Base-by-base conservation (phyloP, 345 rosid species). In the Eucalyptus decipiens region DNA sequence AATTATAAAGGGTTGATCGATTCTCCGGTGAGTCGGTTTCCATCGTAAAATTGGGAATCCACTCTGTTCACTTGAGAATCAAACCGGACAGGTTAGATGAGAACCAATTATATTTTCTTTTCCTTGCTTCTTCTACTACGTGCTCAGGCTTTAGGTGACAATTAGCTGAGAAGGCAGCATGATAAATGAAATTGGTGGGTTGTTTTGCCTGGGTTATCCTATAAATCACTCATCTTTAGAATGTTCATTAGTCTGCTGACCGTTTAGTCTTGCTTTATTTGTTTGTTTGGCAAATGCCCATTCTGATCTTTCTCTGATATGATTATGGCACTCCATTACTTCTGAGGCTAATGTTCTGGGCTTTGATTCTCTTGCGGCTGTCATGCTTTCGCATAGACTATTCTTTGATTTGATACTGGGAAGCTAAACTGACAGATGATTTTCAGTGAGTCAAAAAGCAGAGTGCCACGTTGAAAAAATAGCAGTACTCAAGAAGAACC, bases 1-100 rank as follows among this genome's bases (percentile, higher is more conserved):
- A 62, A 60, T 11, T 58, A 26, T 58, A 10, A 58, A 11, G 4
- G 2, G n/a, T 18, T 3, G n/a, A 26, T 58, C 7, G 7, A 12
- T 60, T 54, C 2, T 54, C 21, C 3, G 7, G 2, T 60, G 67
- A 12, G 3, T 28, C 0, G 0, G 4, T 26, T 60, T 12, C 1
- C 16, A 11, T 11, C 6, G 2, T 26, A 5, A 28, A 21, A 54
- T 23, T 1, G 1, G 0, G 11, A 54, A 54, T 8, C 28, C 60
- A 54, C 3, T 23, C 0, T 54, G 60, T 54, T 23, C 1, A 54
- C 60, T 8, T 23, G 0, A 21, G 60, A 54, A 54, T 9, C 26
- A 0, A 1, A 54, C 26, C 2, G 0, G 11, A 54, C 60, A 54
- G 4, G 60, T 21, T 54, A 5, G 26, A 54, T 19, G 60, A 0